phyloP scores from a whole-genome alignment of 345 rosid genomes.

The Eucalyptus lansdowneana region DNA sequence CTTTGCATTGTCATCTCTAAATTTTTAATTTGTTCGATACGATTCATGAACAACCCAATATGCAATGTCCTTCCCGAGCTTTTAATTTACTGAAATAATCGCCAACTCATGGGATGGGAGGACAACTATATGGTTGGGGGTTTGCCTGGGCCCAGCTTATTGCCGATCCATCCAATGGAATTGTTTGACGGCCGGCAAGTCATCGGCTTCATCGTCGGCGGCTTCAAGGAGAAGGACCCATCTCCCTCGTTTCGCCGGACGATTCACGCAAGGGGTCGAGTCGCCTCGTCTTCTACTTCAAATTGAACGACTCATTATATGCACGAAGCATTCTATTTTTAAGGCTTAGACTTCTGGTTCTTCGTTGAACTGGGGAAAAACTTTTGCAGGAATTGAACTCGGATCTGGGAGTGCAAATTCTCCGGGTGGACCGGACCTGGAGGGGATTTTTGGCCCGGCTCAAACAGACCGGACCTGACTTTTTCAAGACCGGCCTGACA shows the following conservation, averaged over 20 bases:
- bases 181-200: no score
- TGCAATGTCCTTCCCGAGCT: no score
- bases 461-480: not conserved
- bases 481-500: not conserved
- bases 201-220: no score
- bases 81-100: no score
- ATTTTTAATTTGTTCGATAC: no score
- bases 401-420: not conserved
- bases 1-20: rapidly evolving
- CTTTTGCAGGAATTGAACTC: not conserved
- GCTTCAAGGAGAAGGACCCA: no score
- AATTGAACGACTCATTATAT: not conserved
- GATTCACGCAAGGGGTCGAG: no score
- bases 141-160: not conserved
- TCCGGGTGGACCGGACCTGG: not conserved
- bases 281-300: not conserved
- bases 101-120: not conserved
- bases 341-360: not conserved
- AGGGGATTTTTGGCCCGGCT: not conserved
- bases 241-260: no score
- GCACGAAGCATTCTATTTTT: no score
- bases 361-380: not conserved
- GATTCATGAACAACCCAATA: no score
- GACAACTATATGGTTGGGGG: not conserved
- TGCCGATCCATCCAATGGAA: not conserved